Evolutionary conservation across 306 rosid genomes (phyloP).

Genomic region (Prunus kanzakura): DNA sequence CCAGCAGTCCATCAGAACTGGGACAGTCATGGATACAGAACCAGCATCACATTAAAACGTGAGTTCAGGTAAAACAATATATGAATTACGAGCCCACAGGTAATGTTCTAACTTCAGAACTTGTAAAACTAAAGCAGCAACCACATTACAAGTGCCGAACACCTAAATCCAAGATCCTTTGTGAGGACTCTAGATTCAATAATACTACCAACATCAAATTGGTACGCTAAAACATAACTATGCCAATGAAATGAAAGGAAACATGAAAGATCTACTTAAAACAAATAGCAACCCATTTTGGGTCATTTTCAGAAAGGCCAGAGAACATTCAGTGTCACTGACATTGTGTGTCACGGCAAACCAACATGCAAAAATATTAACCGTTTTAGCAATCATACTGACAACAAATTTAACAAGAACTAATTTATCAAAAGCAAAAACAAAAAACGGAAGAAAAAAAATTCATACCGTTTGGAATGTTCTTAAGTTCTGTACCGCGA

Average conservation of each 20-base stretch:
- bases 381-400: neutral
- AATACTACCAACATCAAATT: neutral
- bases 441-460: neutral
- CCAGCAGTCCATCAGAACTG: neutral
- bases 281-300: neutral
- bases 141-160: neutral
- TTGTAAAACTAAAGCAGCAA: neutral
- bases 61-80: neutral
- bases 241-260: neutral
- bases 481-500: conserved; percentile 77
- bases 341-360: neutral
- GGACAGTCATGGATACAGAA: neutral
- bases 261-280: neutral
- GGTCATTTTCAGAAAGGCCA: neutral
- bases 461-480: conserved; percentile 79
- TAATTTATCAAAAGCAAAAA: neutral
- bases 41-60: neutral
- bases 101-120: neutral
- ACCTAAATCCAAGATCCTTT: neutral
- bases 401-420: neutral
- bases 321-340: neutral
- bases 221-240: neutral
- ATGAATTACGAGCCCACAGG: neutral
- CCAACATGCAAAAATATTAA: neutral
- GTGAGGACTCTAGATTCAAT: neutral